phyloP scores from a whole-genome alignment of 2,329 filamentous ascomycete genomes.

The Penicillium olsonii region DNA sequence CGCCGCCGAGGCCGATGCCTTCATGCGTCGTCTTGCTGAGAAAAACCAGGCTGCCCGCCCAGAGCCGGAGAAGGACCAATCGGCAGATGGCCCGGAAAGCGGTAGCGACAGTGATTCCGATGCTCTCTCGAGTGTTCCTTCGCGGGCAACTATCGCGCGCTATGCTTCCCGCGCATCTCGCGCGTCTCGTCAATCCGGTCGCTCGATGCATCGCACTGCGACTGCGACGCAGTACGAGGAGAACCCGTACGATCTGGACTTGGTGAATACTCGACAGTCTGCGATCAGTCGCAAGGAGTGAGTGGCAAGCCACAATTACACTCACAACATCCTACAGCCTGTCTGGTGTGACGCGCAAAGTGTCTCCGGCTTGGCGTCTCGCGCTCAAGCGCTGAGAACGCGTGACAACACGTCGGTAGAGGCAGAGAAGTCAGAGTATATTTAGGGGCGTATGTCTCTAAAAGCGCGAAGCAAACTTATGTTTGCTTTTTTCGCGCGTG shows the following conservation, averaged over 20 bases:
- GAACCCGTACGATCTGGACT: slow-evolving; percentile 29
- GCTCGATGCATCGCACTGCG: slow-evolving; percentile 18
- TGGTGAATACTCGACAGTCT: slow-evolving; percentile 27
- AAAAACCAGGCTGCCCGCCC: slow-evolving; percentile 17
- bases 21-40: slow-evolving; percentile 26
- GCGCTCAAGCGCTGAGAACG: no score
- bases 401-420: no score
- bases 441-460: no score
- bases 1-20: slow-evolving; percentile 35
- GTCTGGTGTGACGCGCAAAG: no score
- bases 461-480: no score
- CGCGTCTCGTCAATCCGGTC: slow-evolving; percentile 20
- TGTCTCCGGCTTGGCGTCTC: no score
- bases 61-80: slow-evolving; percentile 4
- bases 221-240: slow-evolving; percentile 27
- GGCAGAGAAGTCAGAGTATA: no score
- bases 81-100: slow-evolving; percentile 5
- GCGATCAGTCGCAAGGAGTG: slow-evolving; percentile 21
- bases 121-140: slow-evolving; percentile 21
- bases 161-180: slow-evolving; percentile 19
- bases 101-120: slow-evolving; percentile 17
- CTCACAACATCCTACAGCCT: no score
- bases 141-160: slow-evolving; percentile 16
- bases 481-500: no score
- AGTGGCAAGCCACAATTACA: no score